phyloP scores from a whole-genome alignment of 2,329 filamentous ascomycete species.

The Penicillium sclerotigenum region DNA sequence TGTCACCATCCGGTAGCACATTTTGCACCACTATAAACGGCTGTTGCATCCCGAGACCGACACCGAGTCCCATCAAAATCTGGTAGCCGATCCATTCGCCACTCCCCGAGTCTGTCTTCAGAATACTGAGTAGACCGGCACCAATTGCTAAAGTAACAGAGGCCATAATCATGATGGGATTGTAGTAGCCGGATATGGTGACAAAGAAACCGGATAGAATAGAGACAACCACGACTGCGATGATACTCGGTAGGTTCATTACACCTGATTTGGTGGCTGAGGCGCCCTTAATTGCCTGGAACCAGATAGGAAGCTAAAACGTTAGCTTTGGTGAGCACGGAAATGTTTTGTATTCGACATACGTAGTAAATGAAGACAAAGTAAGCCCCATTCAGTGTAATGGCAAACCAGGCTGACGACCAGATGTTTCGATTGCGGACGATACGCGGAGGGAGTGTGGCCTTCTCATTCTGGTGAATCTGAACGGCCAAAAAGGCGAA shows the following conservation, averaged over 20 bases:
- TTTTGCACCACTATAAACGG: conserved; percentile 30
- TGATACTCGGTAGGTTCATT: conserved; percentile 25
- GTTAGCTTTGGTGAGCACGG: not conserved
- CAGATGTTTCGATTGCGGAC: conserved; percentile 46
- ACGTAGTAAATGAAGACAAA: conserved; percentile 20
- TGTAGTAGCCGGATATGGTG: conserved; percentile 28
- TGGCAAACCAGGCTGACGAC: conserved; percentile 29
- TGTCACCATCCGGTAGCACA: conserved; percentile 22
- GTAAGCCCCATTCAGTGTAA: conserved; percentile 12
- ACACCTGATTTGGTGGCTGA: conserved; percentile 27
- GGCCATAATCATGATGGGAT: conserved; percentile 27
- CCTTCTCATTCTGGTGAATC: conserved; percentile 50
- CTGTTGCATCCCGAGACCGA: conserved; percentile 28
- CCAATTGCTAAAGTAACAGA: conserved; percentile 24
- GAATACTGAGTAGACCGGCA: conserved; percentile 28
- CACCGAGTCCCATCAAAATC: conserved; percentile 25
- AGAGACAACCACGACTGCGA: conserved; percentile 16
- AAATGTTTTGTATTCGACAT: not conserved
- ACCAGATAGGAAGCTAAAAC: conserved; percentile 29
- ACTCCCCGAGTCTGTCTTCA: conserved; percentile 16
- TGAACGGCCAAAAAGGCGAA: conserved; percentile 45
- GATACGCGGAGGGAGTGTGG: conserved; percentile 51
- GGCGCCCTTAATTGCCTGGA: conserved; percentile 28
- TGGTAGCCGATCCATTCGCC: conserved; percentile 33
- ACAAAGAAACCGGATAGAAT: conserved; percentile 10